Evolutionary conservation across 2,329 filamentous ascomycete genomes (phyloP).

Genomic region (Ceratocystis albifundus): DNA sequence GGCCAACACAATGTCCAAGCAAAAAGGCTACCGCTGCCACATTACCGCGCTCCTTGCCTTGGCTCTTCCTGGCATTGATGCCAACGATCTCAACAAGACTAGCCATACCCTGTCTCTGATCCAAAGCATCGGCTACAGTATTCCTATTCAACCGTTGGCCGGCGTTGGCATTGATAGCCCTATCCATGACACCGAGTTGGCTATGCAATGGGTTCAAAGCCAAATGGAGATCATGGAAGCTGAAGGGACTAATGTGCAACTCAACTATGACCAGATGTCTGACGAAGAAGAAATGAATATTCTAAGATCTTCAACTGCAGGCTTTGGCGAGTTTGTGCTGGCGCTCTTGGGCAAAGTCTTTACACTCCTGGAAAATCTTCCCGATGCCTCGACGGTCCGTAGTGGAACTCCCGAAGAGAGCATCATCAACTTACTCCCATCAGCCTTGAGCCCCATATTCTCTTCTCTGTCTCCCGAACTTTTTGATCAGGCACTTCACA

Average conservation of each 20-base stretch:
- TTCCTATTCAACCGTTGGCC: conserved; percentile 70
- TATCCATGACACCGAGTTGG: conserved; percentile 61
- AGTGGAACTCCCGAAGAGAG: conserved; percentile 92
- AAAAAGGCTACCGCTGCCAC: conserved; percentile 94
- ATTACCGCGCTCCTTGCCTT: conserved; percentile 88
- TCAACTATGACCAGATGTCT: conserved; percentile 75
- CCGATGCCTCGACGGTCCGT: conserved; percentile 76
- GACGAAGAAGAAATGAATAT: conserved; percentile 83
- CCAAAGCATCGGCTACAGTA: conserved; percentile 89
- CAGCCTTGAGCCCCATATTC: conserved; percentile 80
- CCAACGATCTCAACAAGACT: conserved; percentile 95
- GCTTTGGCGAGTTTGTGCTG: conserved; percentile 83
- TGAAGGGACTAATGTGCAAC: conserved; percentile 70
- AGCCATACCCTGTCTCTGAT: conserved; percentile 90
- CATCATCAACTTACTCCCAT: conserved; percentile 88
- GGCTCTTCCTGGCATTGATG: conserved; percentile 87
- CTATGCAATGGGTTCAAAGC: conserved; percentile 84
- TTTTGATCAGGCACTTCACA: conserved; percentile 83
- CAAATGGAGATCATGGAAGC: conserved; percentile 91
- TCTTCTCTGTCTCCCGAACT: conserved; percentile 84
- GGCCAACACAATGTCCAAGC: conserved; percentile 77
- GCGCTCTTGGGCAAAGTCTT: conserved; percentile 90
- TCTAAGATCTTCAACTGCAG: conserved; percentile 83
- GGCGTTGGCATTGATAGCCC: conserved; percentile 52
- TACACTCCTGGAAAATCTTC: conserved; percentile 85